A percentile compares a stretch with the other conserved stretches of the same genome.
Evolutionary conservation across 116 monocot species (phyloP).

Genomic region (Iris pallida): DNA sequence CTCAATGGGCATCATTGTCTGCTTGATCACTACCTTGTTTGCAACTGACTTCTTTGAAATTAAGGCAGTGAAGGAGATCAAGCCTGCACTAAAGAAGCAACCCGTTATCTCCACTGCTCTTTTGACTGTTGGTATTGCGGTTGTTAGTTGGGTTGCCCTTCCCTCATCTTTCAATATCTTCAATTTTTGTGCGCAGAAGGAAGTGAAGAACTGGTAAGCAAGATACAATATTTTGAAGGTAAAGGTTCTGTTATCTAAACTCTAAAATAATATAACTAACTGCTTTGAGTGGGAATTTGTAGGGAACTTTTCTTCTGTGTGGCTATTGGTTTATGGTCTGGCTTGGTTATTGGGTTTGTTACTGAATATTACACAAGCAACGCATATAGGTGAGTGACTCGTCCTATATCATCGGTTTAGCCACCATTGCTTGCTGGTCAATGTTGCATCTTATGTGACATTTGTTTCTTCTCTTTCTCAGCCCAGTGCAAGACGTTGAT

Average conservation of each 20-base stretch:
- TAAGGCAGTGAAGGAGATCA: conserved; percentile 36
- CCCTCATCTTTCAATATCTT: conserved; percentile 45
- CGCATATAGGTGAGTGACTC: conserved; percentile 39
- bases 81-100: conserved; percentile 46
- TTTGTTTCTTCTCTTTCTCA: conserved; percentile 15
- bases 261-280: too few relatives aligned
- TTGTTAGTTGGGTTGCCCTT: conserved; percentile 38
- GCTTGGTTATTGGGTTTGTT: conserved; percentile 51
- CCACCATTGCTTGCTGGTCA: too few relatives aligned
- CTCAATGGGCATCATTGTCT: conserved; percentile 56
- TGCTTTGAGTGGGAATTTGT: conserved; percentile 7
- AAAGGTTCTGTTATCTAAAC: background rate
- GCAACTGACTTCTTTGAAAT: conserved; percentile 49
- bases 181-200: conserved; percentile 45
- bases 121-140: conserved; percentile 49
- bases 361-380: conserved; percentile 76
- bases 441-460: too few relatives aligned
- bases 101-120: conserved; percentile 46
- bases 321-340: conserved; percentile 52
- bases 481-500: conserved; percentile 94
- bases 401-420: background rate
- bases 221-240: background rate
- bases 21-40: conserved; percentile 49
- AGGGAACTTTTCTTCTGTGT: conserved; percentile 73
- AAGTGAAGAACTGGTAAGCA: conserved; percentile 49